Evolutionary conservation across 202 grass and related monocot genomes (phyloP), one percentile per base, ranked within the genome.

Genomic region (Digitaria exilis): DNA sequence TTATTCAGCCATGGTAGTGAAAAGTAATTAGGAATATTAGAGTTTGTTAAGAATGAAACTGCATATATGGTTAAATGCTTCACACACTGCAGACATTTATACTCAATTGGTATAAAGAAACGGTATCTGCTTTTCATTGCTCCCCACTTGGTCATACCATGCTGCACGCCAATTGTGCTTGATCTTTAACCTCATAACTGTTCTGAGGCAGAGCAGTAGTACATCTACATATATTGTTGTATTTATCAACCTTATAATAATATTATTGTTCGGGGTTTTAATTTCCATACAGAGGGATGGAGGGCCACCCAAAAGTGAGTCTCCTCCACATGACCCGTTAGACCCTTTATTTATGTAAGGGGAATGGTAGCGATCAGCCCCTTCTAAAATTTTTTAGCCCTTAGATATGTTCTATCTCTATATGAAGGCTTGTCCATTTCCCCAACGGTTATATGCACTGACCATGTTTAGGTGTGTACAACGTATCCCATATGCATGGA

Each of bases 1-100:
- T 26, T 69, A 7, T 44, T 42, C 1, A 22, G 9, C 31, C 7
- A 65, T 41, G 18, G 34, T 22, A 22, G 18, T 2, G 6, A 4
- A 68, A 68, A 68, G 12, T 43, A 68, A 89, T n/a, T n/a, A n/a
- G n/a, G n/a, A 65, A 75, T 31, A 46, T 49, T 60, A 52, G 37
- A 45, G 19, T 17, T 87, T 56, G 32, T 10, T 68, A 68, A n/a
- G 8, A 42, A 58, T 12, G 31, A 75, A 63, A 15, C 6, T 57
- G 30, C 59, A 32, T 10, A 14, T 31, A 31, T 32, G 26, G 29
- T 32, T 63, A 32, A 63, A 32, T 63, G 13, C 59, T 31, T 63
- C 28, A 26, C 19, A 63, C 29, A 32, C 30, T 32, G 28, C 28
- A 63, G 19, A 63, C 13, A 63, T 63, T 19, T 63, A 16, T 63